These are phyloP conservation scores for Daedaleopsis sinensis DNA, from an alignment of 768 basidiomycete genomes.

Conservation along the genomic window DNA sequence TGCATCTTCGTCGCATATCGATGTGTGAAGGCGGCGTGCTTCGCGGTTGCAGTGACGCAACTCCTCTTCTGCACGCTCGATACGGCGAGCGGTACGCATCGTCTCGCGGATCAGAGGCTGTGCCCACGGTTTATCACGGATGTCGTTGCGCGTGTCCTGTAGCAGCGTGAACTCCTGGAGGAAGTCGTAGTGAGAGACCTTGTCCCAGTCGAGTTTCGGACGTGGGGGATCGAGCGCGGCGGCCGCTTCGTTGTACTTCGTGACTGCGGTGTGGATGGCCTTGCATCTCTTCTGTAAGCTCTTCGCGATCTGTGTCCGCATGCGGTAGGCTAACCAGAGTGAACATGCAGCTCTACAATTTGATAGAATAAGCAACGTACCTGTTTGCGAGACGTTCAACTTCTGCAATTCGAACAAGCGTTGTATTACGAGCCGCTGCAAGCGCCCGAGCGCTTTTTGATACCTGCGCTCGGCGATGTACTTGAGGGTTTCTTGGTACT, in stretches of 20 bases:
- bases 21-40: too few species aligned
- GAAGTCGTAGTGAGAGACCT: conserved; percentile 14
- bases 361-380: too few species aligned
- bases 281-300: conserved; percentile 33
- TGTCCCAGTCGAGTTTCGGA: too few species aligned
- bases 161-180: conserved; percentile 37
- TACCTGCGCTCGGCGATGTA: conserved; percentile 12
- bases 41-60: conserved; percentile 5
- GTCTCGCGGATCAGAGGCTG: conserved; percentile 40
- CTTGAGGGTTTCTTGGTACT: too few species aligned
- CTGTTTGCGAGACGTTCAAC: conserved; percentile 28
- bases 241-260: conserved; percentile 36
- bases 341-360: background rate
- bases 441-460: conserved; percentile 28
- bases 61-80: conserved; percentile 36
- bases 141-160: conserved; percentile 32
- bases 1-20: too few species aligned
- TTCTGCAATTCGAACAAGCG: conserved; percentile 35
- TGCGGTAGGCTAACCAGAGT: conserved; percentile 36
- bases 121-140: conserved; percentile 35
- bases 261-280: conserved; percentile 36
- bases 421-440: conserved; percentile 35
- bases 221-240: conserved; percentile 15
- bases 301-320: conserved; percentile 38
- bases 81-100: conserved; percentile 32